phyloP scores from a whole-genome alignment of 2,329 filamentous ascomycete species.

The Orbilia quercus region DNA sequence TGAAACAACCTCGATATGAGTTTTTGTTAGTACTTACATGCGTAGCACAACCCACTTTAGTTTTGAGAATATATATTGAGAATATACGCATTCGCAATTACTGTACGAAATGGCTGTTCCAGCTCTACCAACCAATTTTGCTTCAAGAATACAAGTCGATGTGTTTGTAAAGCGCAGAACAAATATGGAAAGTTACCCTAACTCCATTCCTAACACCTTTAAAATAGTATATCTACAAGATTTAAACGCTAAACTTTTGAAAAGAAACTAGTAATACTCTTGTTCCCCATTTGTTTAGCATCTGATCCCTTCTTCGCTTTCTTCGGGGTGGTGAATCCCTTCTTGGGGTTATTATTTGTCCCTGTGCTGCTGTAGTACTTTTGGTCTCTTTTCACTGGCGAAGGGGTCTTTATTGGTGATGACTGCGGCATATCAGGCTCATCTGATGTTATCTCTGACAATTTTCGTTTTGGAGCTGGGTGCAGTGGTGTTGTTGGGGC shows the following conservation, averaged over 20 bases:
- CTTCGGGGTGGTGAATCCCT: constrained; percentile 47
- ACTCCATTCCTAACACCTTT: neutral
- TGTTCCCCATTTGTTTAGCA: constrained; percentile 61
- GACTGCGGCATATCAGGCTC: constrained; percentile 59
- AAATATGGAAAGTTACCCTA: too few species aligned
- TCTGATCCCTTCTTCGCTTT: constrained; percentile 60
- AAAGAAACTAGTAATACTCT: constrained; percentile 70
- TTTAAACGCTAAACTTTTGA: constrained; percentile 62
- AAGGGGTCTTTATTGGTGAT: constrained; percentile 57
- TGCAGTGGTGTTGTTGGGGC: constrained; percentile 58
- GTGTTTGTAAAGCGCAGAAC: too few species aligned
- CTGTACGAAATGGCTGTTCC: too few species aligned
- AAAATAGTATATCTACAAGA: neutral
- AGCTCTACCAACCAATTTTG: too few species aligned
- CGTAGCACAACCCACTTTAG: too few species aligned
- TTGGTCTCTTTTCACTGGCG: constrained; percentile 57
- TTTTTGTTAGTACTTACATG: too few species aligned
- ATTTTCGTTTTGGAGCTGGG: constrained; percentile 50
- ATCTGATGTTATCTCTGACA: constrained; percentile 43
- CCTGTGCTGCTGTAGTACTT: constrained; percentile 49
- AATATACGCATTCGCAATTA: too few species aligned
- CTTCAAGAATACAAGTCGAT: too few species aligned
- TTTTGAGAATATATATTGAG: too few species aligned
- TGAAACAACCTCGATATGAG: too few species aligned
- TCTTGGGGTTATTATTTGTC: constrained; percentile 54